Percentiles rank a stretch among this genome's conserved stretches.
Evolutionary conservation across 2,329 filamentous ascomycete genomes (phyloP).

Genomic region (Cordyceps militaris): DNA sequence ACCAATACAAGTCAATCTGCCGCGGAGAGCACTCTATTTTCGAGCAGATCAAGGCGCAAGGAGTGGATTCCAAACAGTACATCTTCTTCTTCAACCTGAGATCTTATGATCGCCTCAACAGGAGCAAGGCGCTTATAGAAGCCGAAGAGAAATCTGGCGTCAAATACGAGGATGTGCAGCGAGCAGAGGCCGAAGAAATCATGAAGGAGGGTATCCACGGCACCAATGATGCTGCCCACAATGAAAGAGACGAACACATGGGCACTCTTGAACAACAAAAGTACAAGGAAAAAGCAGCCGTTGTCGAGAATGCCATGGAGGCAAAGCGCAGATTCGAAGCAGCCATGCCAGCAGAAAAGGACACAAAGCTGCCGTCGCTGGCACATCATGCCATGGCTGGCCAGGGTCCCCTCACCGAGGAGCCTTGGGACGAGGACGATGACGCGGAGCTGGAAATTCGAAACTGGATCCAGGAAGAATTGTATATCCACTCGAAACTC

Average conservation of each 20-base stretch:
- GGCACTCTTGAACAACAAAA: constrained; percentile 31
- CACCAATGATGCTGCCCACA: constrained; percentile 34
- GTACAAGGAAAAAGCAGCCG: constrained; percentile 30
- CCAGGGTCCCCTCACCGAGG: constrained; percentile 52
- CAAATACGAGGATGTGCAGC: constrained; percentile 78
- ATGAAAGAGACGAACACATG: constrained; percentile 44
- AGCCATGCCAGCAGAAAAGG: constrained; percentile 31
- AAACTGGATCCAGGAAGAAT: constrained; percentile 90
- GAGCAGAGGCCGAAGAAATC: constrained; percentile 81
- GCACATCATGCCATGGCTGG: constrained; percentile 78
- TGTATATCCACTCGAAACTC: constrained; percentile 91
- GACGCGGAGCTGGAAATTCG: constrained; percentile 68
- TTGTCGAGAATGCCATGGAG: constrained; percentile 33
- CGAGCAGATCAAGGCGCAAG: constrained; percentile 63
- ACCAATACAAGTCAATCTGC: constrained; percentile 94
- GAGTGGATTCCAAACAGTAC: constrained; percentile 70
- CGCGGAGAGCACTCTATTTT: constrained; percentile 89
- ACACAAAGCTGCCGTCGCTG: constrained; percentile 38
- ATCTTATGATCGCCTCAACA: constrained; percentile 87
- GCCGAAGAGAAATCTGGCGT: constrained; percentile 77
- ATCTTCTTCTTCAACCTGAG: constrained; percentile 93
- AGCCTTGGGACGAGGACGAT: constrained; percentile 72
- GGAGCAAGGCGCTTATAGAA: constrained; percentile 63
- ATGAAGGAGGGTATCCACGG: constrained; percentile 70
- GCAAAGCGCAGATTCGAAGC: constrained; percentile 48